These are phyloP conservation scores for Globisporangium nunn DNA, from an alignment of 352 stramenopile genomes.

Conservation along the genomic window DNA sequence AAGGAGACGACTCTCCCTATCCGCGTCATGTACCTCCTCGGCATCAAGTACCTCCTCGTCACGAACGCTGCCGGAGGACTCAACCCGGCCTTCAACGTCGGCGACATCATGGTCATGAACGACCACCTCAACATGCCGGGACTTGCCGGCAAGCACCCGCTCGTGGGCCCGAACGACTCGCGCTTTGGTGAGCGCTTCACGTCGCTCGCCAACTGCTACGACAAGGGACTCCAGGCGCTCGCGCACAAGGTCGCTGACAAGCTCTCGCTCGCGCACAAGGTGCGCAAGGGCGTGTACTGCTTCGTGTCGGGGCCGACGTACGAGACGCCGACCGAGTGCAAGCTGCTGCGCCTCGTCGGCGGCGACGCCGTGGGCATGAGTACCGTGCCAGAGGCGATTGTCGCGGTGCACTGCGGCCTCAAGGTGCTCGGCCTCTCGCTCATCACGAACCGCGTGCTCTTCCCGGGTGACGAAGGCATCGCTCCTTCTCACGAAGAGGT, in stretches of 20 bases:
- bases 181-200: slow-evolving; percentile 94
- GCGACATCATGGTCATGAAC: slow-evolving; percentile 94
- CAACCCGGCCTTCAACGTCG: slow-evolving; percentile 92
- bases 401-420: slow-evolving; percentile 92
- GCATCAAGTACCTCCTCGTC: slow-evolving; percentile 93
- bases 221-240: slow-evolving; percentile 81
- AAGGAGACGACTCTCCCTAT: slow-evolving; percentile 92
- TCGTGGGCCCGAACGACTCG: slow-evolving; percentile 94
- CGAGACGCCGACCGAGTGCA: slow-evolving; percentile 93
- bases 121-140: slow-evolving; percentile 96
- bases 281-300: slow-evolving; percentile 91
- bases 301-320: slow-evolving; percentile 97
- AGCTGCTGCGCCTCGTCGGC: slow-evolving; percentile 89
- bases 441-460: slow-evolving; percentile 94
- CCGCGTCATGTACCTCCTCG: slow-evolving; percentile 92
- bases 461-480: slow-evolving; percentile 70
- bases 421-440: slow-evolving; percentile 94
- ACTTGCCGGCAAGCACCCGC: slow-evolving; percentile 89
- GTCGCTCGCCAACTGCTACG: slow-evolving; percentile 93
- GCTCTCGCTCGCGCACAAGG: slow-evolving; percentile 73
- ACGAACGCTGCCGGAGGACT: slow-evolving; percentile 96
- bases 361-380: slow-evolving; percentile 95
- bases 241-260: slow-evolving; percentile 74
- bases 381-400: slow-evolving; percentile 95
- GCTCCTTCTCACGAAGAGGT: slow-evolving; percentile 92